phyloP scores from a whole-genome alignment of 75 land plant genomes.

The Pinus albicaulis region DNA sequence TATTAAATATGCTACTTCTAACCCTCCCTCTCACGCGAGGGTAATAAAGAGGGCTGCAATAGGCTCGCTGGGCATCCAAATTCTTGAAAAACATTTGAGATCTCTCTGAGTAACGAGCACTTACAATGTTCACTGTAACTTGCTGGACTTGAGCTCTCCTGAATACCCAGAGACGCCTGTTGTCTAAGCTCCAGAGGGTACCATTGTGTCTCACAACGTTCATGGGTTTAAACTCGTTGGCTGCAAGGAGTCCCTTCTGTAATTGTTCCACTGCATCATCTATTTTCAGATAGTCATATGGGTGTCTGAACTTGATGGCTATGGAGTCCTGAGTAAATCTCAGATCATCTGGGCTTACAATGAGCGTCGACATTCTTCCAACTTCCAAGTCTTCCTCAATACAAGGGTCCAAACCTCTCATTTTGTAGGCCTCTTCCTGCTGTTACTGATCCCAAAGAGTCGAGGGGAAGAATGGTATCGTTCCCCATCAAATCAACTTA shows the following conservation, averaged over 20 bases:
- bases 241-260: not conserved
- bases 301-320: not conserved
- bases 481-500: no score
- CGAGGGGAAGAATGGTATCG: no score
- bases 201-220: not conserved
- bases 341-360: not conserved
- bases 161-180: constrained; percentile 5
- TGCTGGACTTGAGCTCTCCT: not conserved
- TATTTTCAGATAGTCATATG: not conserved
- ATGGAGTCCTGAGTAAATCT: constrained; percentile 6
- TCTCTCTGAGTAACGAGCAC: not conserved
- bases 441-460: no score
- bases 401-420: no score
- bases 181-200: not conserved
- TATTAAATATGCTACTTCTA: no score
- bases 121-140: not conserved
- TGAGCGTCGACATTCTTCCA: no score
- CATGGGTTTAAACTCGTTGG: not conserved
- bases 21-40: not conserved
- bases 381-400: no score
- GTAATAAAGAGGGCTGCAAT: not conserved
- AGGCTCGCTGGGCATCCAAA: not conserved
- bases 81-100: not conserved
- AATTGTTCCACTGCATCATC: not conserved
- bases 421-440: no score